A percentile compares a stretch with the other conserved stretches of the same genome.
These are phyloP conservation scores for Nyctanthes arbortristis DNA, from an alignment of 257 asterid genomes.

Conservation along the genomic window DNA sequence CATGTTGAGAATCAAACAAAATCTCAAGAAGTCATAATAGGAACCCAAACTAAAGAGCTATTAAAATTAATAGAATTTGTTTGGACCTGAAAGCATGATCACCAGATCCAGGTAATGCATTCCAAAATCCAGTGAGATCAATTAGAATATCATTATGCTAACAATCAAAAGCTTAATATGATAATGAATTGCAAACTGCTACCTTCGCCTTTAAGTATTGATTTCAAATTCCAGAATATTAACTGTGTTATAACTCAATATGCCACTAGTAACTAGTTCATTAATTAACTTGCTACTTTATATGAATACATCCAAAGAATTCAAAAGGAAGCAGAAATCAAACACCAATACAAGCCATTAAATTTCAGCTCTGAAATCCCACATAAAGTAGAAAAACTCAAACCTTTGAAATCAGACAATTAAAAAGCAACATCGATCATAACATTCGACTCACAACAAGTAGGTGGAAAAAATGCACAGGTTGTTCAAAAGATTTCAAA, in stretches of 20 bases:
- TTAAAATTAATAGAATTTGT: too few relatives aligned
- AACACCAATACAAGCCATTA: not conserved
- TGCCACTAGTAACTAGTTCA: not conserved
- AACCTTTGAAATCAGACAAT: conserved; percentile 14
- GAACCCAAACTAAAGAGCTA: too few relatives aligned
- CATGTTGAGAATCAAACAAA: too few relatives aligned
- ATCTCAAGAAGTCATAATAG: too few relatives aligned
- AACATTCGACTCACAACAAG: not conserved
- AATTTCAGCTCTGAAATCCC: not conserved
- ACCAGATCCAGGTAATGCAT: not conserved
- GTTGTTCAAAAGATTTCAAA: not conserved
- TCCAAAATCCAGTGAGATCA: not conserved
- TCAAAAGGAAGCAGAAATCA: too few relatives aligned
- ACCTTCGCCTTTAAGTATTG: conserved; percentile 17
- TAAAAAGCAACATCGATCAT: not conserved
- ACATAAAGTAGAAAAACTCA: conserved; percentile 4
- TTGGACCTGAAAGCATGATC: not conserved
- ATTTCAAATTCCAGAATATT: conserved; percentile 2
- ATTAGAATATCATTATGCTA: not conserved
- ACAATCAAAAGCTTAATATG: not conserved
- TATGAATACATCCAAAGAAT: not conserved
- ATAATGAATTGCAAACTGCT: conserved; percentile 13
- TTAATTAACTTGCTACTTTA: not conserved
- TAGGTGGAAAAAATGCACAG: not conserved
- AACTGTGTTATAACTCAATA: not conserved